Evolutionary conservation across 225 moss, liverwort and hornwort genomes (phyloP).

Genomic region (Ulota crispa): DNA sequence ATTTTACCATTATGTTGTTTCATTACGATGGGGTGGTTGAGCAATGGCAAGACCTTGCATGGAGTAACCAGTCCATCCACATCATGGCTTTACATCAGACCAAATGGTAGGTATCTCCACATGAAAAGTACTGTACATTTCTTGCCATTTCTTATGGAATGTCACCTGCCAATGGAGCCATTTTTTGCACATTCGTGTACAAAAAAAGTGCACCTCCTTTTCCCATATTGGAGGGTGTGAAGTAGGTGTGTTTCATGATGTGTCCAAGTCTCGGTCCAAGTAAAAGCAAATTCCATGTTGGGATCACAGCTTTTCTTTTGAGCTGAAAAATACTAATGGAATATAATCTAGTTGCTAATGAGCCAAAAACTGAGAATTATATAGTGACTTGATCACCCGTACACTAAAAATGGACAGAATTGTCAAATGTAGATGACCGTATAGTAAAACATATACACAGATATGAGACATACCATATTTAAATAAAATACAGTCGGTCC

Average conservation of each 20-base stretch:
- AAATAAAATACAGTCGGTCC: no score
- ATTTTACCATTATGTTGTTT: conserved; percentile 49
- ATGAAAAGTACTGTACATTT: no score
- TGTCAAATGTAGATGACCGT: no score
- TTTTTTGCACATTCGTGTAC: neutral
- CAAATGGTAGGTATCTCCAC: conserved; percentile 35
- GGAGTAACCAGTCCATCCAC: conserved; percentile 48
- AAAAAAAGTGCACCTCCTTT: neutral
- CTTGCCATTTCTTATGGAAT: neutral
- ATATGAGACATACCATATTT: no score
- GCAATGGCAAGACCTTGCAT: conserved; percentile 49
- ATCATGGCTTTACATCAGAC: conserved; percentile 48
- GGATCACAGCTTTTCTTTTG: no score
- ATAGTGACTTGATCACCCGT: no score
- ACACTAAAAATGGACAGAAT: no score
- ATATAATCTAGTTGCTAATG: no score
- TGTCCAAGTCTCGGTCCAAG: neutral
- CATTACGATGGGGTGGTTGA: conserved; percentile 54
- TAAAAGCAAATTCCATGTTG: neutral
- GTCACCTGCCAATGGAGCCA: neutral
- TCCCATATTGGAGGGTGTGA: neutral
- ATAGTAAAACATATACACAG: no score
- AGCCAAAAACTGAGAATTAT: no score
- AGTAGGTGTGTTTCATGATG: conserved; percentile 11
- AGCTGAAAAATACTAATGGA: no score